These are phyloP conservation scores for Arabis alpina DNA, from an alignment of 345 rosid species.

Conservation along the genomic window DNA sequence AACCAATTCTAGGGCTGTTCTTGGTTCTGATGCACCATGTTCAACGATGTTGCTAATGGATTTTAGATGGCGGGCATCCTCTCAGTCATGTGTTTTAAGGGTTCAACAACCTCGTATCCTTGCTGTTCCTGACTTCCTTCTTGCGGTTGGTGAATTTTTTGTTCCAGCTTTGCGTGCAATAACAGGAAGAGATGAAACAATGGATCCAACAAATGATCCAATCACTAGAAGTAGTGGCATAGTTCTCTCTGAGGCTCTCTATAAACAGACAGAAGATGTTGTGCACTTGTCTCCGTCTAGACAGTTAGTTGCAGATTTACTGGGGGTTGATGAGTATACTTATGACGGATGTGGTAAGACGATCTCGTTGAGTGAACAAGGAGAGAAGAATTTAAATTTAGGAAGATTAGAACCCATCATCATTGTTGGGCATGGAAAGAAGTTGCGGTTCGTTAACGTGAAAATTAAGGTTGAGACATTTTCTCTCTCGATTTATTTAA, in stretches of 20 bases:
- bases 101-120: conserved; percentile 95
- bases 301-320: conserved; percentile 79
- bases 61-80: conserved; percentile 86
- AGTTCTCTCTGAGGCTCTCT: conserved; percentile 67
- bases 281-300: conserved; percentile 80
- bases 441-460: conserved; percentile 83
- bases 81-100: conserved; percentile 84
- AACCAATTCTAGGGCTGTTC: conserved; percentile 51
- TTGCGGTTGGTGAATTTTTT: conserved; percentile 91
- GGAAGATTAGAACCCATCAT: conserved; percentile 71
- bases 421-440: conserved; percentile 88
- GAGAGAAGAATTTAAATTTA: conserved; percentile 52
- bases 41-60: conserved; percentile 97
- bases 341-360: conserved; percentile 94
- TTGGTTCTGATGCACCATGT: conserved; percentile 62
- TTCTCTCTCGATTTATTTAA: conserved; percentile 7
- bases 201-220: conserved; percentile 95
- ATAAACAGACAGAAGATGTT: conserved; percentile 78
- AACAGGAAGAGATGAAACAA: conserved; percentile 89
- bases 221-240: conserved; percentile 68
- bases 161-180: conserved; percentile 88
- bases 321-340: conserved; percentile 76
- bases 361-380: conserved; percentile 64
- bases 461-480: conserved; percentile 75
- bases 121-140: conserved; percentile 97